Evolutionary conservation across 768 basidiomycete genomes (phyloP), one percentile per base, ranked within the genome.

Genomic region (Boletus subcaerulescens): DNA sequence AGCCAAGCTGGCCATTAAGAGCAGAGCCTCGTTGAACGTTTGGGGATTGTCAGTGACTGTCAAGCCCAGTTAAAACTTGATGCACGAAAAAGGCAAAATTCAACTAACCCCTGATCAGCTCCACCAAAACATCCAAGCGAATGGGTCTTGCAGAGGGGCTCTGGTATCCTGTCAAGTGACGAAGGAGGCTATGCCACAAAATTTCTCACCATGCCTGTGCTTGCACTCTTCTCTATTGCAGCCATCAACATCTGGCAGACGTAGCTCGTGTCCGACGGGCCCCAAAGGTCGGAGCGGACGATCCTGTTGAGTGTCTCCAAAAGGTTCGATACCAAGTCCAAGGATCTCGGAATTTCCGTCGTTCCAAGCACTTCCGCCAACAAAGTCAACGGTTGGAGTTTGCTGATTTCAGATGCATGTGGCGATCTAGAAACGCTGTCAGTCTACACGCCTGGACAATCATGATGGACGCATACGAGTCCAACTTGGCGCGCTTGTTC

Each of bases 1-100:
- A 3, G 93, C 90, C 52, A 98, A 71, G 57, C 79, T 87, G 6
- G 93, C 87, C 72, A 97, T 87, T 32, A 98, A 77, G 24, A 98
- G 77, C 3, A 98, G 75, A 0, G 93, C 93, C 68, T 96, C 91
- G 60, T 98, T 86, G 74, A 94, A 94, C 0, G 92, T 96, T 65
- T 98, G 94, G 1, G 96, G 95, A 63, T 95, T 97, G 42, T 84
- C 83, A 3, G 93, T 87, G 15, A 87, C 94, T 95, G 58, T 3
- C 35, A 33, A 20, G n/a, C 26, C 4, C 33, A 17, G 5, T 51
- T n/a, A 48, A 9, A 44, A 10, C 2, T 6, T 2, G 33, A 31
- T 13, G 33, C 20, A 59, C 42, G 53, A 36, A 18, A 36, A 29
- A 32, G 48, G 15, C 15, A 45, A 39, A 35, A 18, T 7, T 50